Base-by-base conservation (phyloP, 305 asterid genomes). In the Fraxinus sp. region DNA sequence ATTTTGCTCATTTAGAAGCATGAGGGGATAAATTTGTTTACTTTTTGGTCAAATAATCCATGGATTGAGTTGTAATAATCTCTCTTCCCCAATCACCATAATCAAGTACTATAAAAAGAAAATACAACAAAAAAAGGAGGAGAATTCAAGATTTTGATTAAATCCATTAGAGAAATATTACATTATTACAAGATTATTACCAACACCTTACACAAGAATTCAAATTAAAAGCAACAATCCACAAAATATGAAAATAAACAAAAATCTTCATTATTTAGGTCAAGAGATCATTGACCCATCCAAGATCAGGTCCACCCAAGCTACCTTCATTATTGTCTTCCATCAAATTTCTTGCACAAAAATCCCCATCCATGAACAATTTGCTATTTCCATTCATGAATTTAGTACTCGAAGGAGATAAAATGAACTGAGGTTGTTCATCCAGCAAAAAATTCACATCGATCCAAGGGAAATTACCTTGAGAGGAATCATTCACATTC, bases 271-370 rank as follows among this genome's bases (percentile, higher is more conserved):
- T 75, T 79, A 78, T 72, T 46, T 20, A 94, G 62, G 97, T 94
- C 49, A 94, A 89, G 20, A 94, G 89, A 88, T 93, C 98, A 82
- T 94, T 94, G 46, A 94, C 97, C 98, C 98, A 94, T 24, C 89
- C 95, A n/a, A 94, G 88, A 89, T 94, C 97, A 2, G 97, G 97
- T 70, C 94, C 98, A 59, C 84, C 88, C 80, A 83, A 72, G 4
- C 81, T 84, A 26, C 62, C 81, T 20, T 90, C 90, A 41, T 11
- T 66, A 84, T 71, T 62, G 8, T 87, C 92, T 37, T 90, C 93
- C 78, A 80, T 71, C 77, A 91, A 46, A 66, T 80, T 87, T 91
- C 85, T 87, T n/a, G 82, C 87, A 2, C 90, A 81, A 77, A 68
- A 85, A 7, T 89, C 91, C 5, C 90, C 90, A 0, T 18, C 26